Percentiles rank a stretch among this genome's conserved stretches.
phyloP scores from a whole-genome alignment of 139 green algal species.

The Chlamydomonas sphaeroides region DNA sequence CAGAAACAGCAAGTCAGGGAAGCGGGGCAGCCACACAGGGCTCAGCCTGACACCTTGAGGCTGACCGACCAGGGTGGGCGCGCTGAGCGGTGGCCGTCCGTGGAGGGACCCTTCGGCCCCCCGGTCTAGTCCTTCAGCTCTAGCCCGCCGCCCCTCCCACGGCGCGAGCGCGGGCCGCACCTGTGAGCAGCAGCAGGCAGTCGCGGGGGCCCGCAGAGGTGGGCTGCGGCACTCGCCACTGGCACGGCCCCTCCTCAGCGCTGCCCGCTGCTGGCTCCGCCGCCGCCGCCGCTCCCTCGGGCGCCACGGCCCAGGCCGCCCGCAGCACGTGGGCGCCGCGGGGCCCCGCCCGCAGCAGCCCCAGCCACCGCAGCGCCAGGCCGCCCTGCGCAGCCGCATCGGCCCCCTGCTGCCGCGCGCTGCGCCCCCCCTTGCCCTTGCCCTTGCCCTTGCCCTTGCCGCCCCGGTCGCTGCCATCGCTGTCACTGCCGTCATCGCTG shows the following conservation, averaged over 20 bases:
- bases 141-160: neutral
- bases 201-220: conserved; percentile 3
- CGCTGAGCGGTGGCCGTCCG: neutral
- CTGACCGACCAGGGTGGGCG: too few species aligned
- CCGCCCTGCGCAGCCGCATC: neutral
- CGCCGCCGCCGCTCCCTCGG: neutral
- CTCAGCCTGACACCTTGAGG: neutral
- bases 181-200: conserved; percentile 24
- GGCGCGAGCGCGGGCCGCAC: neutral
- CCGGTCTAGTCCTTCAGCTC: neutral
- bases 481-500: too few species aligned
- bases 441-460: neutral
- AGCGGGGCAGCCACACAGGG: too few species aligned
- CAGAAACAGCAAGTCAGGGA: too few species aligned
- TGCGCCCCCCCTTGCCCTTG: neutral
- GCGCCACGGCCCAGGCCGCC: conserved; percentile 9
- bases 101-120: neutral
- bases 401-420: neutral
- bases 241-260: neutral
- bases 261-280: neutral
- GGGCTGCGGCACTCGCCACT: conserved; percentile 38
- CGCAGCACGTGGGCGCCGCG: conserved; percentile 9
- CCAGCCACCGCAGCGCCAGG: neutral
- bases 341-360: neutral
- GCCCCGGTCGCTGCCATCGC: too few species aligned